Evolutionary conservation across 2,329 filamentous ascomycete genomes (phyloP).

Genomic region (Colletotrichum neosansevieriae): DNA sequence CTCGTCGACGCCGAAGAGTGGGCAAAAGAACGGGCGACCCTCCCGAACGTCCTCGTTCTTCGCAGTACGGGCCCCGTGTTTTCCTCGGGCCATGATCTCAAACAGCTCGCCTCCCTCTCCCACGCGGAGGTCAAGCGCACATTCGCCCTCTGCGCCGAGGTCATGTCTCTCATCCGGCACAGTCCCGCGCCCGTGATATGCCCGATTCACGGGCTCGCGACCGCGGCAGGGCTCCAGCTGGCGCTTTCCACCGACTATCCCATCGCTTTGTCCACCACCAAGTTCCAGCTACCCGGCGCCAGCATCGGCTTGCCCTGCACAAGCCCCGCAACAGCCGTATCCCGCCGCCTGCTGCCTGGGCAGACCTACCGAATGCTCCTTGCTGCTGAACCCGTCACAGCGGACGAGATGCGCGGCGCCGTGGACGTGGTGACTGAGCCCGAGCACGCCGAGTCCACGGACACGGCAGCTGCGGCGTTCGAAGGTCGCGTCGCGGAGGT

Average conservation of each 20-base stretch:
- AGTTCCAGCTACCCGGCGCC: slow-evolving; percentile 47
- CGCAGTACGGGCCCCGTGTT: slow-evolving; percentile 48
- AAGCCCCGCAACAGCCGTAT: slow-evolving; percentile 46
- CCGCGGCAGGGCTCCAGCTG: slow-evolving; percentile 50
- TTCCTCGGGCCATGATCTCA: slow-evolving; percentile 49
- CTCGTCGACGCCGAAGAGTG: slow-evolving; percentile 45
- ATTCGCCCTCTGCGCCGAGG: slow-evolving; percentile 48
- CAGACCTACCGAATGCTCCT: slow-evolving; percentile 48
- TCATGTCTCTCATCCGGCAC: slow-evolving; percentile 49
- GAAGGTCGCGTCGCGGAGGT: slow-evolving; percentile 45
- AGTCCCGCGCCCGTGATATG: slow-evolving; percentile 48
- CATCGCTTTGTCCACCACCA: slow-evolving; percentile 43
- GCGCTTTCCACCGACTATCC: slow-evolving; percentile 48
- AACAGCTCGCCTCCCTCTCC: slow-evolving; percentile 42
- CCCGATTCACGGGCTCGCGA: slow-evolving; percentile 48
- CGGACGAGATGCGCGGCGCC: slow-evolving; percentile 43
- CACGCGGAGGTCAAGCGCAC: slow-evolving; percentile 39
- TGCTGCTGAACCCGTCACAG: slow-evolving; percentile 45
- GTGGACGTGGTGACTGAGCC: slow-evolving; percentile 44
- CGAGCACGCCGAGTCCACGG: slow-evolving; percentile 40
- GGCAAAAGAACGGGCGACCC: slow-evolving; percentile 40
- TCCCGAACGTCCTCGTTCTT: slow-evolving; percentile 50
- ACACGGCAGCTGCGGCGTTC: slow-evolving; percentile 42
- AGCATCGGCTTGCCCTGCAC: slow-evolving; percentile 49
- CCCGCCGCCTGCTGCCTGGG: slow-evolving; percentile 43